Percentiles rank a stretch among this genome's conserved stretches.
Conservation (phyloP, 805 yeast species). For the Wickerhamiella vanderwaltii region DNA sequence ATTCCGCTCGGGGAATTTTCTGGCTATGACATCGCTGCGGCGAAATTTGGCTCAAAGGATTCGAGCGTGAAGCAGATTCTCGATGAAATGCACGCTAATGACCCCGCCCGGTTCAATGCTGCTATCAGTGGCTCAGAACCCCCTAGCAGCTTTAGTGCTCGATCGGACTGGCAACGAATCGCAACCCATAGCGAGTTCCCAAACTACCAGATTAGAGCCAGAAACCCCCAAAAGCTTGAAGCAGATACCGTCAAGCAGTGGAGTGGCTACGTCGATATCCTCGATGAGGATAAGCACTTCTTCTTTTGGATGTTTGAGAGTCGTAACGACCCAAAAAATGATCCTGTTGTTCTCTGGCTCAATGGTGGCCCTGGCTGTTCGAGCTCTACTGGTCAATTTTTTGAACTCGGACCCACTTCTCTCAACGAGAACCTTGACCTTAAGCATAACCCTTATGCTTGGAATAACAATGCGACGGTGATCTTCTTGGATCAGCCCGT, state of each 20-base stretch:
- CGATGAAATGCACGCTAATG: not conserved
- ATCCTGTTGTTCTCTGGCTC: constrained; percentile 80
- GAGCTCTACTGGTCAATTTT: constrained; percentile 78
- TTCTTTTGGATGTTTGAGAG: constrained; percentile 88
- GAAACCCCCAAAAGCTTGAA: constrained; percentile 54
- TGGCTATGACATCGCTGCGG: not conserved
- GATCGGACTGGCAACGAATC: not conserved
- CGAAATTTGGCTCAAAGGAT: not conserved
- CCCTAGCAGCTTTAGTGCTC: not conserved
- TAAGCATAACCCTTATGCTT: constrained; percentile 73
- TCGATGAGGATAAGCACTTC: constrained; percentile 80
- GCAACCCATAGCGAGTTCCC: constrained; percentile 17
- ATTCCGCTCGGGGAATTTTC: not conserved
- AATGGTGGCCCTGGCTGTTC: constrained; percentile 98
- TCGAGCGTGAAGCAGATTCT: not conserved
- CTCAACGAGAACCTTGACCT: constrained; percentile 57
- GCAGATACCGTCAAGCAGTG: constrained; percentile 72
- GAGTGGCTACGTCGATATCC: constrained; percentile 64
- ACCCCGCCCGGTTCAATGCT: constrained; percentile 1
- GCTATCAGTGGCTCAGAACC: not conserved
- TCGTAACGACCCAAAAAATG: constrained; percentile 71
- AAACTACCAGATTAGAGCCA: constrained; percentile 47
- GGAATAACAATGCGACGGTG: constrained; percentile 89
- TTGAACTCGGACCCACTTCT: constrained; percentile 85
- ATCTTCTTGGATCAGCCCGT: constrained; percentile 93